These are phyloP conservation scores for Theobroma grandiflorum DNA, from an alignment of 441 rosid species.

Conservation along the genomic window DNA sequence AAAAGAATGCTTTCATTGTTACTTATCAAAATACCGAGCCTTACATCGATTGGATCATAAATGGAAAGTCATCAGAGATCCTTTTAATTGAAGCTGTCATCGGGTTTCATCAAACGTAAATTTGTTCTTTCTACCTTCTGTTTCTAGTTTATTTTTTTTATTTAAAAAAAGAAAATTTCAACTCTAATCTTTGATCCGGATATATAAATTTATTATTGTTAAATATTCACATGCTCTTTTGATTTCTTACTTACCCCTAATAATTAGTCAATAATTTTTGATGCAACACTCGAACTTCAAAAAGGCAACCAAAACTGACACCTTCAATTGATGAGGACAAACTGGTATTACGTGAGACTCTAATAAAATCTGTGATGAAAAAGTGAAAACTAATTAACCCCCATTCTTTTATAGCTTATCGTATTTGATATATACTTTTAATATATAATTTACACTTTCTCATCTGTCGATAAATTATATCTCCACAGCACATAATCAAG, in stretches of 20 bases:
- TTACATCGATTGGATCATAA: constrained; percentile 66
- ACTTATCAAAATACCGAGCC: constrained; percentile 71
- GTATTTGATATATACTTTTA: not conserved
- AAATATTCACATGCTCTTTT: too few relatives aligned
- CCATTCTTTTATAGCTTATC: not conserved
- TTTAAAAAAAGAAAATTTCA: too few relatives aligned
- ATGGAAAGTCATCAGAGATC: constrained; percentile 60
- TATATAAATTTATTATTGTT: too few relatives aligned
- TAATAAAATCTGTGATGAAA: constrained; percentile 59
- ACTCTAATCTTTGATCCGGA: too few relatives aligned
- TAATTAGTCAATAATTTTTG: not conserved
- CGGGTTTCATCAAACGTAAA: constrained; percentile 69
- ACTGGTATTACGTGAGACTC: constrained; percentile 56
- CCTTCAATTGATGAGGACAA: constrained; percentile 73
- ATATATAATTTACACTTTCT: too few relatives aligned
- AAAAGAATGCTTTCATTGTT: constrained; percentile 66
- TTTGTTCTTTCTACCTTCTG: not conserved
- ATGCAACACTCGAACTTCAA: constrained; percentile 84
- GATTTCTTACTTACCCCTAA: not conserved
- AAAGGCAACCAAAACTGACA: constrained; percentile 80
- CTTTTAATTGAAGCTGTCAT: constrained; percentile 66
- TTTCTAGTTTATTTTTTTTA: too few relatives aligned
- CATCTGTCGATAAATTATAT: too few relatives aligned
- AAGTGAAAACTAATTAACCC: constrained; percentile 44
- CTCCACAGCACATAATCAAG: too few relatives aligned